Evolutionary conservation across 805 yeast species (phyloP).

Genomic region (Pichia occidentalis): DNA sequence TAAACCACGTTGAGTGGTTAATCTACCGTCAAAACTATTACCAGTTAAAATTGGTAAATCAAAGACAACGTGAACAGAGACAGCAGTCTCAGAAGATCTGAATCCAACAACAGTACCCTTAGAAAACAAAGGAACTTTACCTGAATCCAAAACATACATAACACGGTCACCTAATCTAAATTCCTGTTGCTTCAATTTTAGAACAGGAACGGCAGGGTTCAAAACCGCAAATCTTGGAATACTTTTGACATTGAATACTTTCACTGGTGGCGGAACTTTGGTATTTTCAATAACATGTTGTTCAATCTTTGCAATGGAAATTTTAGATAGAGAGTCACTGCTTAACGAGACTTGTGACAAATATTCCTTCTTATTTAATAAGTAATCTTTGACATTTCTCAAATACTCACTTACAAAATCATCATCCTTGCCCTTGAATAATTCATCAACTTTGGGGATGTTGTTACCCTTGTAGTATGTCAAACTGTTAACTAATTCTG

Average conservation of each 20-base stretch:
- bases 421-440: constrained; percentile 34
- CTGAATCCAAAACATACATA: constrained; percentile 74
- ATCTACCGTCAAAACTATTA: constrained; percentile 69
- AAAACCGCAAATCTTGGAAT: constrained; percentile 82
- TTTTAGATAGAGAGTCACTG: constrained; percentile 68
- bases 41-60: constrained; percentile 82
- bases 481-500: constrained; percentile 44
- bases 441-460: constrained; percentile 34
- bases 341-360: constrained; percentile 65
- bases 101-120: constrained; percentile 85
- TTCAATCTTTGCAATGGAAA: constrained; percentile 64
- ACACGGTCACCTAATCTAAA: constrained; percentile 89
- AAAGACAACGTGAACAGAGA: constrained; percentile 70
- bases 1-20: constrained; percentile 74
- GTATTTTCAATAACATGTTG: constrained; percentile 42
- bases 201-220: constrained; percentile 66
- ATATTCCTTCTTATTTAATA: constrained; percentile 40
- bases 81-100: constrained; percentile 49
- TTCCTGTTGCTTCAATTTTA: constrained; percentile 63
- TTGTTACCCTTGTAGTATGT: constrained; percentile 20
- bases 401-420: constrained; percentile 38
- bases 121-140: constrained; percentile 80
- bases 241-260: constrained; percentile 57
- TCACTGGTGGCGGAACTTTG: constrained; percentile 37
- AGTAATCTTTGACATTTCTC: constrained; percentile 33